Evolutionary conservation across 345 rosid species (phyloP), one percentile per base, ranked within the genome.

Genomic region (Atalantia buxifolia): DNA sequence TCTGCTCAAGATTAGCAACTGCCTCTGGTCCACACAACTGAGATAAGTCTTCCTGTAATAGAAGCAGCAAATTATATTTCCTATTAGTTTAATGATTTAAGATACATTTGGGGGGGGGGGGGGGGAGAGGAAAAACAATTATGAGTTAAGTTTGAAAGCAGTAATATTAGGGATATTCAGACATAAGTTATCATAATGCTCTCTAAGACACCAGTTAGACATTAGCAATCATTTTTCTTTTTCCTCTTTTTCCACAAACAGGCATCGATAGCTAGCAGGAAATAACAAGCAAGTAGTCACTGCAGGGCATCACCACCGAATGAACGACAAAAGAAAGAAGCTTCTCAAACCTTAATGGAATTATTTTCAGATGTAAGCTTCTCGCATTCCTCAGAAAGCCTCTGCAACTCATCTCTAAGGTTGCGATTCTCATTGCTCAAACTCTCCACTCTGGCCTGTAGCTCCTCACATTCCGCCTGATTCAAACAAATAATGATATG

Each of bases 391-490:
- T 89, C 88, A 1, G 98, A 94, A 77, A 97, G 92, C 85, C 88
- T 89, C 72, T 90, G 90, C 53, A 94, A 81, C 84, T 97, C 99
- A 35, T 93, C 95, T 84, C 90, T 85, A 72, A 97, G 92, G 78
- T 66, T 77, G 69, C 68, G 77, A 77, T 94, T 97, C 80, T 97
- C 98, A 31, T 60, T 90, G 53, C 69, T 83, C 83, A 97, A 81
- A 50, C 66, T 79, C 82, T 94, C 94, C 69, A 97, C 98, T 77
- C 87, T 91, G 74, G 48, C 88, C 77, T 93, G 98, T 78, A 97
- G 92, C 79, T 93, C 98, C 61, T 92, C 99, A 65, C 99, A 96
- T 80, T 94, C 99, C 14, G 89, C 98, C 99, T 93, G 75, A 36
- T 66, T 55, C 64, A 6, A 75, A 77, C 38, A 56, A 69, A 28